These are phyloP conservation scores for Backusella parvicylindrica DNA, from an alignment of 192 early-diverging fungal genomes.

Conservation along the genomic window DNA sequence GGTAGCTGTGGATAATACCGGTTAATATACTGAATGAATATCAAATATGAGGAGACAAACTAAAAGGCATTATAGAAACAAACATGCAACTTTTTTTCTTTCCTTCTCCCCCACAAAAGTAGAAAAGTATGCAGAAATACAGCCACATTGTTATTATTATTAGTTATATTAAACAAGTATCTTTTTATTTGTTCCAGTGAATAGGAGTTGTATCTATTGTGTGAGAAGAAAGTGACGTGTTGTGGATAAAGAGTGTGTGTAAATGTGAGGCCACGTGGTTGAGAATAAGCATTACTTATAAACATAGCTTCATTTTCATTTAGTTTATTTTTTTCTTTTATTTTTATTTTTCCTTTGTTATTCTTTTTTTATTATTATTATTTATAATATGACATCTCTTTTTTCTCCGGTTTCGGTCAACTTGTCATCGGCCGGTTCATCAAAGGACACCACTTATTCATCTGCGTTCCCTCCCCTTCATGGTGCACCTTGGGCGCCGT, in stretches of 20 bases:
- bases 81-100: not conserved
- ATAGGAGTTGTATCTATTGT: not conserved
- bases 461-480: conserved; percentile 24
- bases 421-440: not conserved
- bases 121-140: not conserved
- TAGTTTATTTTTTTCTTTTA: not conserved
- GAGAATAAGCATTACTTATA: not conserved
- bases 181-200: not conserved
- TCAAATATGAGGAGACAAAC: not conserved
- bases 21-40: not conserved
- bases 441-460: conserved; percentile 11
- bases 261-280: conserved; percentile 2
- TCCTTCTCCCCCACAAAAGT: not conserved
- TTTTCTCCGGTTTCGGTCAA: not conserved
- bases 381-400: not conserved
- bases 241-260: conserved; percentile 1
- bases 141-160: not conserved
- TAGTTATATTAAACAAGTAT: not conserved
- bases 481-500: not conserved
- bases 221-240: conserved; percentile 4
- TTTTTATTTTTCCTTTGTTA: not conserved
- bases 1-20: not conserved
- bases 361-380: not conserved
- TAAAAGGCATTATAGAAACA: not conserved
- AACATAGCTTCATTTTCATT: not conserved